A percentile compares a stretch with the other conserved stretches of the same genome.
These are phyloP conservation scores for Cercospora sesami DNA, from an alignment of 2,329 filamentous ascomycete genomes.

Conservation along the genomic window DNA sequence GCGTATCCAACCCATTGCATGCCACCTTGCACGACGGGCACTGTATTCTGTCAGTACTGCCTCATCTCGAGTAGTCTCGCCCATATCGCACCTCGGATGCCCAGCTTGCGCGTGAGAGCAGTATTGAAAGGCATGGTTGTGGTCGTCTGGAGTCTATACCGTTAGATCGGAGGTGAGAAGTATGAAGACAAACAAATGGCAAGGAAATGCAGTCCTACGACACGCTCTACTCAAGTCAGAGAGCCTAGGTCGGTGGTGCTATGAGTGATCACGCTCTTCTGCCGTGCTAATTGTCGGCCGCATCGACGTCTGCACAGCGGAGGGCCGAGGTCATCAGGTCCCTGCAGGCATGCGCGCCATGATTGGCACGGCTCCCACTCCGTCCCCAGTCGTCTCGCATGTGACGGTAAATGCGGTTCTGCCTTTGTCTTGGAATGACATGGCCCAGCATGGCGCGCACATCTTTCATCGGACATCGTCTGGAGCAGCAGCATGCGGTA, in stretches of 20 bases:
- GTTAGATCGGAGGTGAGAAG: neutral
- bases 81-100: conserved; percentile 49
- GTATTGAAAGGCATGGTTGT: conserved; percentile 64
- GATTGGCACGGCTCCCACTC: conserved; percentile 4
- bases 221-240: neutral
- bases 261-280: conserved; percentile 13
- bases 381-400: conserved; percentile 9
- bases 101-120: conserved; percentile 61
- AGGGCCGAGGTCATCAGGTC: conserved; percentile 18
- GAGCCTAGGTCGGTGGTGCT: conserved; percentile 3
- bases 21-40: conserved; percentile 80
- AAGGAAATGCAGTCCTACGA: conserved; percentile 9
- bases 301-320: neutral
- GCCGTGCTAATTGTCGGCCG: conserved; percentile 5
- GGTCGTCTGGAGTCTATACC: neutral
- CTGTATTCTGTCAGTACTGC: conserved; percentile 45
- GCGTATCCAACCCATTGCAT: conserved; percentile 87
- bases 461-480: neutral
- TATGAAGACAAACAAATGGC: neutral
- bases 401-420: conserved; percentile 18
- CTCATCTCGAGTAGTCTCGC: neutral
- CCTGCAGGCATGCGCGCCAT: neutral
- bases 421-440: neutral
- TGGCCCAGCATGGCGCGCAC: neutral
- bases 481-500: neutral